Evolutionary conservation across 1,139 yeast genomes (phyloP).

Genomic region (Hansenula lynferdii): DNA sequence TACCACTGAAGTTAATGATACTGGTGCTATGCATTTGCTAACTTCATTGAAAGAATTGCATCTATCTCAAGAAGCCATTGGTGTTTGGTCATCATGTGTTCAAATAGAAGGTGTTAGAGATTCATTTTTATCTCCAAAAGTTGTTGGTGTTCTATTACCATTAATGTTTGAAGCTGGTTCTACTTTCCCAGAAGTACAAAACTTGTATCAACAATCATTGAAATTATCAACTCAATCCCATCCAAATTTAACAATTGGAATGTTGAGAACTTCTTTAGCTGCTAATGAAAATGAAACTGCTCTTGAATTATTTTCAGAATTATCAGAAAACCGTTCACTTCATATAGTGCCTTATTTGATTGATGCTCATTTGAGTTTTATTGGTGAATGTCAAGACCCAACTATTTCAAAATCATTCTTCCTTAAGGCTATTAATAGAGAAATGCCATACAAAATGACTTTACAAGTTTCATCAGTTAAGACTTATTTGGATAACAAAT

Average conservation of each 20-base stretch:
- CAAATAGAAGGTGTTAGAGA: slow-evolving; percentile 22
- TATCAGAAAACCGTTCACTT: slow-evolving; percentile 27
- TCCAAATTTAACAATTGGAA: slow-evolving; percentile 52
- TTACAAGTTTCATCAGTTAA: slow-evolving; percentile 76
- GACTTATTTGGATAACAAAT: slow-evolving; percentile 58
- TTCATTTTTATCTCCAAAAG: slow-evolving; percentile 43
- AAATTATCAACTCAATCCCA: slow-evolving; percentile 24
- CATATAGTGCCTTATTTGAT: slow-evolving; percentile 47
- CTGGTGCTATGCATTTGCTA: slow-evolving; percentile 52
- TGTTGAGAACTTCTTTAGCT: slow-evolving; percentile 55
- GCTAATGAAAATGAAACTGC: slow-evolving; percentile 49
- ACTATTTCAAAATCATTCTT: slow-evolving; percentile 70
- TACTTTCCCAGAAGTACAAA: slow-evolving; percentile 54
- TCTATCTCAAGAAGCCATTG: slow-evolving; percentile 46
- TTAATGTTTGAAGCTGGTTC: slow-evolving; percentile 60
- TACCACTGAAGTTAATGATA: slow-evolving; percentile 37
- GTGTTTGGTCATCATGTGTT: slow-evolving; percentile 45
- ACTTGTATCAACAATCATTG: slow-evolving; percentile 36
- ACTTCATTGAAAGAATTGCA: slow-evolving; percentile 55
- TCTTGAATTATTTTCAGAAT: slow-evolving; percentile 39
- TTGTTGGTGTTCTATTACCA: slow-evolving; percentile 70
- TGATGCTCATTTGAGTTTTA: slow-evolving; percentile 72
- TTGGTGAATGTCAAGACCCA: slow-evolving; percentile 76
- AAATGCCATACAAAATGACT: slow-evolving; percentile 67
- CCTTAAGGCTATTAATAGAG: slow-evolving; percentile 59